Evolutionary conservation across 2,329 filamentous ascomycete species (phyloP), one percentile per base, ranked within the genome.

Genomic region (Chrysoporthe cubensis): DNA sequence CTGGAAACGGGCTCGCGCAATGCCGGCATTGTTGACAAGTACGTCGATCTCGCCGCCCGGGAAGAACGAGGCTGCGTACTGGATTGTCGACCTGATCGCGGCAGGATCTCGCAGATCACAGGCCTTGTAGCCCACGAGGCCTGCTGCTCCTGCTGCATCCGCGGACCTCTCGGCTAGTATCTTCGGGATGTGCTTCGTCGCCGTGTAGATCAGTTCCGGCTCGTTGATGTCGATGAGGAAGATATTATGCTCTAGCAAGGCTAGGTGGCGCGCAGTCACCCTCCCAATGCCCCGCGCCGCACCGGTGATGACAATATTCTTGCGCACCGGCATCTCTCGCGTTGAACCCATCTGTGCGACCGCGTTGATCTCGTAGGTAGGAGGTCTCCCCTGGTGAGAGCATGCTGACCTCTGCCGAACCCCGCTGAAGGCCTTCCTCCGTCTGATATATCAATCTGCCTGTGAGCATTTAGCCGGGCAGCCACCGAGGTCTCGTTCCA

Each of bases 251-350:
- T 82, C 81, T 13, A 73, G 70, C 21, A 74, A 69, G 26, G 80
- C 75, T 60, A 83, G 80, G 56, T 80, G 78, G 13, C 81, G 79
- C 56, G 80, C 79, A 18, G 83, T 75, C 44, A 78, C 79, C 50
- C 82, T 78, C 34, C 83, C 81, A 57, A 84, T 83, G 37, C 82
- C 82, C 40, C 79, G 77, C 4, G 80, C 80, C 61, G 78, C 81
- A 40, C 81, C 81, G 44, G 68, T 71, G 14, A 72, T 61, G 40
- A 71, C 65, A 42, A 72, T 69, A 61, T 71, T 67, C 40, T 70
- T 66, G 34, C 50, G 43, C 37, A 50, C 50, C 26, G 69, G 54
- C 61, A 69, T 69, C 54, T 57, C 37, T 60, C 37, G 59, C 52
- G 42, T 21, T 56, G 59, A n/a, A 44, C 21, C 34, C 43, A 52